These are phyloP conservation scores for Phytopythium kandeliae DNA, from an alignment of 352 stramenopile genomes.

Conservation along the genomic window DNA sequence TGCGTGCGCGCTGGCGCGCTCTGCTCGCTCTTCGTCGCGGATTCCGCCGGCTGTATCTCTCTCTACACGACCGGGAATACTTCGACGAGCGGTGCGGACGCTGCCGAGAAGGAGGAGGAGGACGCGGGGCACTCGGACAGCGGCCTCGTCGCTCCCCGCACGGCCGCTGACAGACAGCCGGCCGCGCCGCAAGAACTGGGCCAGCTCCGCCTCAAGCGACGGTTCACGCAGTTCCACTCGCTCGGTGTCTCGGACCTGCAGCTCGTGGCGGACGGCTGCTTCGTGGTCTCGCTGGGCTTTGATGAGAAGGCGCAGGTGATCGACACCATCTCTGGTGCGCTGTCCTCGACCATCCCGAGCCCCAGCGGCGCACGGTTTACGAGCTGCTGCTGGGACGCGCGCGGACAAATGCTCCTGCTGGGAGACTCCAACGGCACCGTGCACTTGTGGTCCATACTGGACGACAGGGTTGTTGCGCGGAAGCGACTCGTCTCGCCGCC, in stretches of 20 bases:
- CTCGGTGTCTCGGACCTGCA: conserved; percentile 51
- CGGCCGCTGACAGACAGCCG: not conserved
- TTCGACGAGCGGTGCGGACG: not conserved
- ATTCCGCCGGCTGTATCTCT: conserved; percentile 55
- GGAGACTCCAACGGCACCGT: conserved; percentile 43
- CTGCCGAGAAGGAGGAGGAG: conserved; percentile 12
- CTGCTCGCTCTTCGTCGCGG: conserved; percentile 49
- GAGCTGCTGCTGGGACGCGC: conserved; percentile 52
- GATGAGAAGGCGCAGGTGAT: conserved; percentile 70
- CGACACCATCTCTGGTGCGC: conserved; percentile 49
- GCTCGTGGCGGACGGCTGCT: conserved; percentile 57
- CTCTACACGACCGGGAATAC: conserved; percentile 33
- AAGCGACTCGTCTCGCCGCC: conserved; percentile 12
- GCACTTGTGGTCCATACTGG: conserved; percentile 60
- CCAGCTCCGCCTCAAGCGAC: conserved; percentile 57
- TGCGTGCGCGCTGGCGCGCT: conserved; percentile 42
- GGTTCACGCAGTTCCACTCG: conserved; percentile 55
- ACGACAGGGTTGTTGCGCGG: conserved; percentile 52
- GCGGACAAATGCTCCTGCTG: conserved; percentile 43
- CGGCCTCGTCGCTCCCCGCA: not conserved
- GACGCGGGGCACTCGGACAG: not conserved
- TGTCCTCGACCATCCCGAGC: conserved; percentile 55
- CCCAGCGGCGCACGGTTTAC: conserved; percentile 43
- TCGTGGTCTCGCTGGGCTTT: conserved; percentile 70
- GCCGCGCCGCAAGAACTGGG: not conserved